Evolutionary conservation across 2,329 filamentous ascomycete species (phyloP).

Genomic region (Arthrobotrys megalospora): DNA sequence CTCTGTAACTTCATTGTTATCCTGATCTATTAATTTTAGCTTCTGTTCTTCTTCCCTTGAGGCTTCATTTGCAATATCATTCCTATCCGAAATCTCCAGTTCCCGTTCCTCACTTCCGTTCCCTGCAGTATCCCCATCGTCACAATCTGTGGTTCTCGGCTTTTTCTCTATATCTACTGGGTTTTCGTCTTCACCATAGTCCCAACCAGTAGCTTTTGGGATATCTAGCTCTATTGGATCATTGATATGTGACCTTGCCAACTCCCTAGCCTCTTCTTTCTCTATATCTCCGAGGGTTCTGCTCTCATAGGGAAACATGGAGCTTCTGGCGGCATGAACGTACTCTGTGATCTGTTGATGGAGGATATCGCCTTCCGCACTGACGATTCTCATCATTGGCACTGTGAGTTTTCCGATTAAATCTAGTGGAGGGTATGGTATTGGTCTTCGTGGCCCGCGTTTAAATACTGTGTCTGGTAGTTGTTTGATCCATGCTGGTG

Average conservation of each 20-base stretch:
- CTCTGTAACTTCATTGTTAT: too few relatives aligned
- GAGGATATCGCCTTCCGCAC: constrained; percentile 49
- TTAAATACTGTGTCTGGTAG: constrained; percentile 31
- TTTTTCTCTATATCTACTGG: too few relatives aligned
- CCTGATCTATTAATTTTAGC: not conserved
- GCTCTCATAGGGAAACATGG: constrained; percentile 28
- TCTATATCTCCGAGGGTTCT: constrained; percentile 22
- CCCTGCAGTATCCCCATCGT: too few relatives aligned
- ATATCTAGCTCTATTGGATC: too few relatives aligned
- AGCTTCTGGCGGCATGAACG: constrained; percentile 34
- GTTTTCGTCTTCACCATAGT: not conserved
- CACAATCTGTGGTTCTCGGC: too few relatives aligned
- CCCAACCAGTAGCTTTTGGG: too few relatives aligned
- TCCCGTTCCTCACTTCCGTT: too few relatives aligned
- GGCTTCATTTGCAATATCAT: too few relatives aligned
- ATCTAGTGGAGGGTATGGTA: constrained; percentile 42
- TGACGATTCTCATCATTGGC: constrained; percentile 44
- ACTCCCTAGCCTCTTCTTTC: constrained; percentile 31
- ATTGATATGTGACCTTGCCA: constrained; percentile 25
- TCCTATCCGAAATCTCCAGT: too few relatives aligned
- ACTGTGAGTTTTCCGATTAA: constrained; percentile 37
- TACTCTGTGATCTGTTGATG: constrained; percentile 36
- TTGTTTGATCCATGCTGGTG: constrained; percentile 32
- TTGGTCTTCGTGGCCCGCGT: constrained; percentile 25
- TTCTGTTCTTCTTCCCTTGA: too few relatives aligned